Base-by-base conservation (phyloP, 805 yeast genomes). In the Pichia gijzeniarum region DNA sequence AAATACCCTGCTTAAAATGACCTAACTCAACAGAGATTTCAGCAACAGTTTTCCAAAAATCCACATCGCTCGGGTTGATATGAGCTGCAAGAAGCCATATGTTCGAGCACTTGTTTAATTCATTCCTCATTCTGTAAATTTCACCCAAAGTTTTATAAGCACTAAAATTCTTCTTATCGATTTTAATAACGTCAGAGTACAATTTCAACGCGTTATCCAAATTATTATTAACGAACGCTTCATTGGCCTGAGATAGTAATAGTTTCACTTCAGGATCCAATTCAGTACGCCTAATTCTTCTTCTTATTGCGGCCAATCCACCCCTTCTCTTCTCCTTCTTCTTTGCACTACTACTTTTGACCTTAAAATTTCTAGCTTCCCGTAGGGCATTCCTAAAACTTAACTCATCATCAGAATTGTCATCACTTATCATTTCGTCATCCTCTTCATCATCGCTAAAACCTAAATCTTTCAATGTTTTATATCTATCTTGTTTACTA, bases 141-240 rank as follows among this genome's bases (percentile, higher is more conserved):
- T 86, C 95, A 39, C 96, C 97, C 38, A 89, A 65, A 0, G 95
- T 85, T 56, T 85, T 82, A 69, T 90, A 90, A 0, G 96, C 96
- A 38, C 85, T 79, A 61, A 78, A 82, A 59, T 85, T 84, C 52
- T 77, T 76, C 13, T 86, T 82, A 58, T 89, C 96, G 44, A 80
- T 71, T 54, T 81, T 79, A 48, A 91, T 80, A 12, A 88, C 95
- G 49, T 78, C 86, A 53, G 71, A 67, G 62, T 74, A 90, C 41
- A 73, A 59, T 41, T 74, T 65, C 53, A 77, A 73, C 0, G 95
- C 91, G 1, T 66, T 70, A 27, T 72, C 76, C 17, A 76, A 71
- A 54, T 84, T 82, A 40, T 73, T 73, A 27, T 74, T 59, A 1
- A 85, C 95, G 69, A 82, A 89, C 0, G 88, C 85, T 53, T 82